Base-by-base conservation (phyloP, 208 protist genomes). In the Trypanosoma vivax region DNA sequence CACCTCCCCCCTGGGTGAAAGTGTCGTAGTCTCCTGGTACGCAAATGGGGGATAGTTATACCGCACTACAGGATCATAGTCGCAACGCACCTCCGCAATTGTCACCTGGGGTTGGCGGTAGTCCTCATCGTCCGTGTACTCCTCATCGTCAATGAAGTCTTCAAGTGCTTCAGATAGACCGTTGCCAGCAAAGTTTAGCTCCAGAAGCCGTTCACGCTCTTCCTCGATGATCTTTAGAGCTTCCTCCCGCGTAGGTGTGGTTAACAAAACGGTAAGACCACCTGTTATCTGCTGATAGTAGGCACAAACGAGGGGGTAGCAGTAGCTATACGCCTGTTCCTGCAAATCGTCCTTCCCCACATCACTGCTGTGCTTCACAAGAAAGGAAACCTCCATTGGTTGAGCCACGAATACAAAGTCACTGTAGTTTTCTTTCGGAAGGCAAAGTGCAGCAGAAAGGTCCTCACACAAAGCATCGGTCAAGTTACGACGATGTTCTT, bases 251-350 rank as follows among this genome's bases (percentile, higher is more conserved):
- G 73, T 58, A n/a, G 55, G 34, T 2, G 77, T 87, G 69, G 85
- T 89, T 43, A 89, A 56, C 7, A 74, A 76, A 50, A 50, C 66
- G 7, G 78, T 78, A 63, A 72, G 71, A 51, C 74, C 72, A 49
- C 66, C 67, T 16, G 72, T 82, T 18, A 86, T 57, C 48, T 71
- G 75, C 61, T 87, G 75, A 64, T 87, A 90, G 65, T 80, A 81
- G 29, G 52, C 62, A 30, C 40, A 66, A 29, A 90, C 60, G 16
- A 60, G 60, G n/a, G 65, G 47, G 65, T 79, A 87, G 43, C 64
- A 41, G 24, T 55, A 68, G n/a, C 74, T 68, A 58, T 90, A 75
- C 31, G 77, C 60, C 24, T 87, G 43, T 29, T 71, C 63, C 61
- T 85, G 77, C 31, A 90, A 65, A 63, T 79, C 52, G 13, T 83